A percentile compares a stretch with the other conserved stretches of the same genome.
phyloP scores from a whole-genome alignment of 495 filamentous ascomycete genomes.

The Lasiosphaeris hirsuta region DNA sequence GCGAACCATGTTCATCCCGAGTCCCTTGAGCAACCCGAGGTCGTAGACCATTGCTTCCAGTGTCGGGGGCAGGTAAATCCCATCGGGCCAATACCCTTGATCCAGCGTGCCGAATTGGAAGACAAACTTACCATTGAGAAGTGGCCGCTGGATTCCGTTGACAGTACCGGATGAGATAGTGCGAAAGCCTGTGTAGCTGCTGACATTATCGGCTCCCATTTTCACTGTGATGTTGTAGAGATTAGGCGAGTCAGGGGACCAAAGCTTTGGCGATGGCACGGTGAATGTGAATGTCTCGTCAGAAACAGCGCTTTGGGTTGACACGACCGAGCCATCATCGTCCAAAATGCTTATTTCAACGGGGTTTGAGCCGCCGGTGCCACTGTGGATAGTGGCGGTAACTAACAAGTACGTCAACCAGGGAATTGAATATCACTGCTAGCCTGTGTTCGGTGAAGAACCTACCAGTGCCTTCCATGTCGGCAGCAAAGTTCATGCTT shows the following conservation, averaged over 20 bases:
- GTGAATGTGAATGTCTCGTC: slow-evolving; percentile 50
- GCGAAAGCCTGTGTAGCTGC: slow-evolving; percentile 66
- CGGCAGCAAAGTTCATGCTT: slow-evolving; percentile 51
- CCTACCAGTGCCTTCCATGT: slow-evolving; percentile 59
- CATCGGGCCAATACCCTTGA: slow-evolving; percentile 67
- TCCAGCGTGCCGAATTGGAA: slow-evolving; percentile 67
- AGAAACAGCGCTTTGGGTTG: slow-evolving; percentile 29
- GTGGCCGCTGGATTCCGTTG: slow-evolving; percentile 56
- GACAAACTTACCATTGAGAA: slow-evolving; percentile 61
- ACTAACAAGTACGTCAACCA: slow-evolving; percentile 32
- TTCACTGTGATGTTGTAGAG: slow-evolving; percentile 61
- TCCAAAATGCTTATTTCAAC: slow-evolving; percentile 47
- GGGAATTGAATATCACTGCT: slow-evolving; percentile 5
- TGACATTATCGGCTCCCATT: slow-evolving; percentile 51
- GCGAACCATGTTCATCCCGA: slow-evolving; percentile 65
- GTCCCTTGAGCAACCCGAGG: slow-evolving; percentile 54
- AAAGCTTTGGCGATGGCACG: slow-evolving; percentile 49
- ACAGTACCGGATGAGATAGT: slow-evolving; percentile 53
- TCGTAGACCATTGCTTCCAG: slow-evolving; percentile 64
- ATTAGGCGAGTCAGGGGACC: slow-evolving; percentile 58
- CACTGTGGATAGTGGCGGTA: slow-evolving; percentile 47
- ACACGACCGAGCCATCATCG: slow-evolving; percentile 31
- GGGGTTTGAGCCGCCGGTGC: slow-evolving; percentile 17
- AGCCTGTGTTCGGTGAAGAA: neutral
- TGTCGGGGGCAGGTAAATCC: slow-evolving; percentile 58